Evolutionary conservation across 129 eudicot species (phyloP).

Genomic region (Saposhnikovia divaricata): DNA sequence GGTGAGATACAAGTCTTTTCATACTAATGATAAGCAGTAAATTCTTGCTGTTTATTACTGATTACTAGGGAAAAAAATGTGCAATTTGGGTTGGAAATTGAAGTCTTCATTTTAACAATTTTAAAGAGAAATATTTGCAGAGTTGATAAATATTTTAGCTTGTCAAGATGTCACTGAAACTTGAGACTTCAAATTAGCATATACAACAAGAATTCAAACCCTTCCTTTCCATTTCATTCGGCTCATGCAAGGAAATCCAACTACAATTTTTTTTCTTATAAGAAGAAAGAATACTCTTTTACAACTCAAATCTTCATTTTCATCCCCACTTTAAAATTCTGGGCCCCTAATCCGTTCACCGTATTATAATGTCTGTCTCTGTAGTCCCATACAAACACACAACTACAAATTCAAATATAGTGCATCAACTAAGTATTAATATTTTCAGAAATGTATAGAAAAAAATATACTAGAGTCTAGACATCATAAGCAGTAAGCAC

Average conservation of each 20-base stretch:
- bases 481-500: no score
- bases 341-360: no score
- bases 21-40: not conserved
- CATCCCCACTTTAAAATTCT: no score
- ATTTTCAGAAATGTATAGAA: no score
- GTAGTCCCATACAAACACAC: no score
- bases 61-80: not conserved
- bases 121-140: not conserved
- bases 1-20: not conserved
- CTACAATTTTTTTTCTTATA: not conserved
- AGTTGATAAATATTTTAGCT: not conserved
- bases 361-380: no score
- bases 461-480: no score
- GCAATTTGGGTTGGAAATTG: not conserved
- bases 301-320: no score
- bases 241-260: not conserved
- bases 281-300: not conserved
- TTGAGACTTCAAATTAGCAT: not conserved
- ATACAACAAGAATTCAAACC: not conserved
- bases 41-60: not conserved
- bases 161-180: not conserved
- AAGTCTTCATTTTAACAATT: not conserved
- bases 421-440: no score
- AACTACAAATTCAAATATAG: no score
- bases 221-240: not conserved